Conservation (phyloP, 129 eudicot genomes). For the Sambucus nigra region DNA sequence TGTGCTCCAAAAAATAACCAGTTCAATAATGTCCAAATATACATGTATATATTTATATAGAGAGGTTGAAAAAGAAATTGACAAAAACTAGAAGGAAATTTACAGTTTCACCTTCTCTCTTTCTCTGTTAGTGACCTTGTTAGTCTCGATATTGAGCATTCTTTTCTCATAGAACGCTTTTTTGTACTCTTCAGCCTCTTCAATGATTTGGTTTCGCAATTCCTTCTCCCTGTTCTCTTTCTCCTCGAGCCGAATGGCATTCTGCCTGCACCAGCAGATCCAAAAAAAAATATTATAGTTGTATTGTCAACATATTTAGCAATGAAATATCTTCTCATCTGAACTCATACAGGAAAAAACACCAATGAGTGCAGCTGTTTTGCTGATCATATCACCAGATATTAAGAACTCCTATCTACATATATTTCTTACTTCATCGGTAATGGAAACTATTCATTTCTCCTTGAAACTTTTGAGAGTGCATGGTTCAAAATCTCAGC, state of each 20-base stretch:
- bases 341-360: neutral
- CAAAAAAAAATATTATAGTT: neutral
- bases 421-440: neutral
- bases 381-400: neutral
- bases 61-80: neutral
- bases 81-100: neutral
- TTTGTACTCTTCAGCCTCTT: constrained; percentile 62
- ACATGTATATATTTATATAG: no score
- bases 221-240: constrained; percentile 74
- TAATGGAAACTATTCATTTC: no score
- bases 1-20: constrained; percentile 13
- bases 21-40: neutral
- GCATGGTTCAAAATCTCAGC: no score
- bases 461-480: no score
- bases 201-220: constrained; percentile 53
- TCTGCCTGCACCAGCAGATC: constrained; percentile 34
- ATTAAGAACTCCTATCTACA: no score
- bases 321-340: neutral
- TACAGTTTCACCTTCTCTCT: constrained; percentile 54
- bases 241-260: constrained; percentile 66
- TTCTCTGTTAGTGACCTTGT: constrained; percentile 63
- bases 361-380: neutral
- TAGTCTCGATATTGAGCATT: constrained; percentile 50
- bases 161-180: constrained; percentile 66
- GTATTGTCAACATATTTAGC: neutral